phyloP scores from a whole-genome alignment of 2,329 filamentous ascomycete genomes.

The Graphilbum sp. region DNA sequence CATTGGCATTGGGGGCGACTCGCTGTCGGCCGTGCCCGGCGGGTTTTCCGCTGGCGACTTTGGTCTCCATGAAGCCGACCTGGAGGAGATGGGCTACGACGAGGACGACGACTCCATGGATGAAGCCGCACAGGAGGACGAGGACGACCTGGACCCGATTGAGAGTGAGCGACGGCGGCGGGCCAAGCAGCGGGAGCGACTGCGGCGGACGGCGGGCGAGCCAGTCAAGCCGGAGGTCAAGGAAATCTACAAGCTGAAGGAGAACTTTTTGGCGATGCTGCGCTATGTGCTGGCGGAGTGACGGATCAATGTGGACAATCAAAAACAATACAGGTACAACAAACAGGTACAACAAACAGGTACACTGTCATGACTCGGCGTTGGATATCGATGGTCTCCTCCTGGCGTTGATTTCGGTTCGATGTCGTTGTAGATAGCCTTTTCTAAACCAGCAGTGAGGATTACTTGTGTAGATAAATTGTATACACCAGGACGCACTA shows the following conservation, averaged over 20 bases:
- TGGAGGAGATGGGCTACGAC: conserved; percentile 72
- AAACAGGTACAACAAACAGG: neutral
- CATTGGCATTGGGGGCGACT: conserved; percentile 4
- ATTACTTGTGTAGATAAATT: too few relatives aligned
- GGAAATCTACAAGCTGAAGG: conserved; percentile 66
- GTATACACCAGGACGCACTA: too few relatives aligned
- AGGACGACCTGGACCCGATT: conserved; percentile 76
- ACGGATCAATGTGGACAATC: too few relatives aligned
- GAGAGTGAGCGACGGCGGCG: conserved; percentile 68
- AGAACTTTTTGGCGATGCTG: conserved; percentile 69
- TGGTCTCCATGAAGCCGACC: conserved; percentile 70
- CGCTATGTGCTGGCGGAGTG: conserved; percentile 65
- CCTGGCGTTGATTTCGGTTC: too few relatives aligned
- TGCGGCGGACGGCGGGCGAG: conserved; percentile 69
- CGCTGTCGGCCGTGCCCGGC: conserved; percentile 29
- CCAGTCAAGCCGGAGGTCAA: conserved; percentile 63
- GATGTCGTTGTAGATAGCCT: too few relatives aligned
- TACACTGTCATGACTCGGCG: neutral
- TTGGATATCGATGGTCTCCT: neutral
- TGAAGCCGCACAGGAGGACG: conserved; percentile 50
- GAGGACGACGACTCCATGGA: conserved; percentile 47
- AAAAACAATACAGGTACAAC: too few relatives aligned
- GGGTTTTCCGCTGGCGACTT: conserved; percentile 72
- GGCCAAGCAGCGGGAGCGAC: conserved; percentile 59
- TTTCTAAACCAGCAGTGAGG: too few relatives aligned